These are phyloP conservation scores for Pestalotiopsis sp. DNA, from an alignment of 2,329 filamentous ascomycete species.

Conservation along the genomic window DNA sequence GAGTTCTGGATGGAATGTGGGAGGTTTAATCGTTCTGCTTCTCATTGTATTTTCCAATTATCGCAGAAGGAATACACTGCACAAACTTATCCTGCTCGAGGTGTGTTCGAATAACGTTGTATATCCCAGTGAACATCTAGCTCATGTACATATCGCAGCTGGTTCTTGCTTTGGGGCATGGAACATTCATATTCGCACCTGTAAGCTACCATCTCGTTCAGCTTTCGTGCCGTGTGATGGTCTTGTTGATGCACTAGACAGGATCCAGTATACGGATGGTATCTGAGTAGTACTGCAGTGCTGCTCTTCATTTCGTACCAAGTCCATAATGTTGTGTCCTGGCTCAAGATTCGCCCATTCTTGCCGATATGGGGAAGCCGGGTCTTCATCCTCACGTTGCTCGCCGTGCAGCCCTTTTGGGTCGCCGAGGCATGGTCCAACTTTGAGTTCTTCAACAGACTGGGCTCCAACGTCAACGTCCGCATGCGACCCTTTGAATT, in stretches of 20 bases:
- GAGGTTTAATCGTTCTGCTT: slow-evolving; percentile 50
- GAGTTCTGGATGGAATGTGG: slow-evolving; percentile 28
- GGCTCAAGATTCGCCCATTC: slow-evolving; percentile 69
- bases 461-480: slow-evolving; percentile 51
- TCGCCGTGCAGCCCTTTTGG: slow-evolving; percentile 66
- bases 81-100: slow-evolving; percentile 53
- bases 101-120: slow-evolving; percentile 27
- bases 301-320: slow-evolving; percentile 66
- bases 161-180: neutral
- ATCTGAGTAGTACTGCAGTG: slow-evolving; percentile 62
- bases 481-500: slow-evolving; percentile 62
- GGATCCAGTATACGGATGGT: slow-evolving; percentile 60
- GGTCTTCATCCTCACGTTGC: slow-evolving; percentile 61
- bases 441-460: slow-evolving; percentile 64
- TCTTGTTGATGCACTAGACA: slow-evolving; percentile 27
- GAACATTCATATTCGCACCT: slow-evolving; percentile 3
- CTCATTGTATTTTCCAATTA: slow-evolving; percentile 53
- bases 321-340: slow-evolving; percentile 68
- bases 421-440: slow-evolving; percentile 67
- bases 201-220: neutral
- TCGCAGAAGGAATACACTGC: slow-evolving; percentile 47
- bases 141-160: slow-evolving; percentile 2
- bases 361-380: slow-evolving; percentile 50
- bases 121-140: neutral
- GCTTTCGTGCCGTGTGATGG: neutral